Evolutionary conservation across 129 eudicot genomes (phyloP).

Genomic region (Erigeron canadensis): DNA sequence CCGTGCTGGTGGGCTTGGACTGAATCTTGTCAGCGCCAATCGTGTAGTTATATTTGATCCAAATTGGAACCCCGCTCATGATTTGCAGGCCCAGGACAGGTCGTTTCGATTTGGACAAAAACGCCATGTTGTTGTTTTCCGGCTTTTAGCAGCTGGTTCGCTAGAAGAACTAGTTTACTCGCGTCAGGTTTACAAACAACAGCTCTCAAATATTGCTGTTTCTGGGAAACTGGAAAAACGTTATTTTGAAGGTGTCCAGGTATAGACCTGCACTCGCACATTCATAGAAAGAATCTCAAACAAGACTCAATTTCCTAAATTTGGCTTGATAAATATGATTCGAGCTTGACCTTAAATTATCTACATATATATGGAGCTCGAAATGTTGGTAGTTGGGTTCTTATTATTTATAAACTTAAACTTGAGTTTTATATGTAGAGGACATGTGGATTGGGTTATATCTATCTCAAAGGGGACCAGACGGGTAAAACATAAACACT

Average conservation of each 20-base stretch:
- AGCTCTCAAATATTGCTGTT: slow-evolving; percentile 88
- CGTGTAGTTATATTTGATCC: slow-evolving; percentile 96
- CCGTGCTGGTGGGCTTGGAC: slow-evolving; percentile 94
- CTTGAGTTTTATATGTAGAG: too few relatives aligned
- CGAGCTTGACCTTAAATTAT: too few relatives aligned
- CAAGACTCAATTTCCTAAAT: too few relatives aligned
- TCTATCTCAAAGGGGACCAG: too few relatives aligned
- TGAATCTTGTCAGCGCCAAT: slow-evolving; percentile 92
- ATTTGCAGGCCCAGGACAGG: slow-evolving; percentile 92
- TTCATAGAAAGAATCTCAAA: background rate
- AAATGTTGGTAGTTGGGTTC: too few relatives aligned
- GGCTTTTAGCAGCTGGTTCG: slow-evolving; percentile 94
- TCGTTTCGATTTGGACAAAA: slow-evolving; percentile 95
- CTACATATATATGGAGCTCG: too few relatives aligned
- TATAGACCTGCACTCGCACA: slow-evolving; percentile 17
- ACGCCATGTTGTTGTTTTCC: slow-evolving; percentile 86
- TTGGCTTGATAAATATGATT: too few relatives aligned
- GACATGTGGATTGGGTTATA: too few relatives aligned
- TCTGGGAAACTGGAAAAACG: slow-evolving; percentile 92
- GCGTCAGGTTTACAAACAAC: slow-evolving; percentile 88
- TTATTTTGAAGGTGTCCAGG: slow-evolving; percentile 98
- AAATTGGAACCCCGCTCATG: slow-evolving; percentile 97
- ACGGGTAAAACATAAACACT: too few relatives aligned
- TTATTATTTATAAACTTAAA: too few relatives aligned
- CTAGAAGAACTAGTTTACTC: slow-evolving; percentile 94